phyloP scores from a whole-genome alignment of 768 basidiomycete species.

The Leccinellum rugosiceps region DNA sequence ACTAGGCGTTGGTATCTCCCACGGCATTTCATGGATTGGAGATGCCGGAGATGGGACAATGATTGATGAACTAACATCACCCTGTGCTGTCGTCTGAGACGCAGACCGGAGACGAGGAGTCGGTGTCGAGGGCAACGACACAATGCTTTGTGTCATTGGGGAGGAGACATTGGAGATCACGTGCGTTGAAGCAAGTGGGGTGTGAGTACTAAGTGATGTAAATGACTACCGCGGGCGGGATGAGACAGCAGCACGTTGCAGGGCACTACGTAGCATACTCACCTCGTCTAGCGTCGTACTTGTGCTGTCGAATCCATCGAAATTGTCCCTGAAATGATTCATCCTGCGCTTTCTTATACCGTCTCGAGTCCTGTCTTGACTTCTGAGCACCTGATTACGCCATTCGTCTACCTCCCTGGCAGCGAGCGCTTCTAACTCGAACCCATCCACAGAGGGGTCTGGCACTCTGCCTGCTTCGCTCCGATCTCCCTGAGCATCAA shows the following conservation, averaged over 20 bases:
- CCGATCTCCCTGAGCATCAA: conserved; percentile 1
- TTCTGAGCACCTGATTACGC: conserved; percentile 42
- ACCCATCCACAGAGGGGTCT: conserved; percentile 19
- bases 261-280: conserved; percentile 2
- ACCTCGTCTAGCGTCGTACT: conserved; percentile 50
- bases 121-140: conserved; percentile 17
- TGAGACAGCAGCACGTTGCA: neutral
- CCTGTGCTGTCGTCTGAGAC: conserved; percentile 16
- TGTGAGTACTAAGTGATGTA: conserved; percentile 40
- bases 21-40: conserved; percentile 1
- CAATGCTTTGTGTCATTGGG: conserved; percentile 15
- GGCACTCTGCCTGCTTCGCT: conserved; percentile 1
- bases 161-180: conserved; percentile 41
- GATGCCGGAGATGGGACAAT: neutral
- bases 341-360: conserved; percentile 11
- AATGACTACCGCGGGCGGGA: conserved; percentile 37
- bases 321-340: conserved; percentile 1
- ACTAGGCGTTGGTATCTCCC: neutral
- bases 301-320: conserved; percentile 19
- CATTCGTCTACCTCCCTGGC: conserved; percentile 52
- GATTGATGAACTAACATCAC: neutral
- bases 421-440: conserved; percentile 54
- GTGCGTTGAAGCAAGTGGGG: conserved; percentile 48
- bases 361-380: conserved; percentile 11
- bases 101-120: conserved; percentile 13